A percentile compares a stretch with the other conserved stretches of the same genome.
phyloP scores from a whole-genome alignment of 108 stramenopile genomes.

The Skeletonema menzelii region DNA sequence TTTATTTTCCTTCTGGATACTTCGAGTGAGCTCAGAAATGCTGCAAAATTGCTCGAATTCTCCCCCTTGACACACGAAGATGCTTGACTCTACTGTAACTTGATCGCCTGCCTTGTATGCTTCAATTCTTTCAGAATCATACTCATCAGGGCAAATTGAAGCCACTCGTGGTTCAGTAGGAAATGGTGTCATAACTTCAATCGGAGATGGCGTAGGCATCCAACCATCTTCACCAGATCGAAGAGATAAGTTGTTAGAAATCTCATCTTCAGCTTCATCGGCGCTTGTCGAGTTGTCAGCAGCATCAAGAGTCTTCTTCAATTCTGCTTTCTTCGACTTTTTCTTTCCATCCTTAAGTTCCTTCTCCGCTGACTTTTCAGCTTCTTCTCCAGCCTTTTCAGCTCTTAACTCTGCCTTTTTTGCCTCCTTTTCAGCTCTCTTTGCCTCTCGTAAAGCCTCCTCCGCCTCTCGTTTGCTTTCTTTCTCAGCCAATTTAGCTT shows the following conservation, averaged over 20 bases:
- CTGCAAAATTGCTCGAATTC: not conserved
- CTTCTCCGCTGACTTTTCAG: not conserved
- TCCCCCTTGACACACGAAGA: not conserved
- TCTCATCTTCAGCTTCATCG: not conserved
- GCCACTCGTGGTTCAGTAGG: not conserved
- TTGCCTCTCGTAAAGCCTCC: slow-evolving; percentile 41
- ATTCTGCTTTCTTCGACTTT: not conserved
- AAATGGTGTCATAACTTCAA: not conserved
- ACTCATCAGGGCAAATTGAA: not conserved
- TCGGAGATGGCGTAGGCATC: not conserved
- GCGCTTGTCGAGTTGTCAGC: not conserved
- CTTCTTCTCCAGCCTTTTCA: not conserved
- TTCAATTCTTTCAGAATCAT: not conserved
- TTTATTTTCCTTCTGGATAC: not conserved
- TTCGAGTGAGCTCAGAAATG: not conserved
- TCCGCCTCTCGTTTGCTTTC: slow-evolving; percentile 49
- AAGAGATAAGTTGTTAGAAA: too few relatives aligned
- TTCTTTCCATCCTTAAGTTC: not conserved
- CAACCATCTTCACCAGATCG: not conserved
- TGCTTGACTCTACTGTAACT: not conserved
- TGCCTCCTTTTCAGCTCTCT: not conserved
- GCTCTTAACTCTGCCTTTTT: not conserved
- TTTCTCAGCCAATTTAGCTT: slow-evolving; percentile 3
- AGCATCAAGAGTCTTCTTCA: not conserved
- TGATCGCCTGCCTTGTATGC: not conserved